phyloP scores from a whole-genome alignment of 306 rosid genomes.

The Leucaena leucocephala region DNA sequence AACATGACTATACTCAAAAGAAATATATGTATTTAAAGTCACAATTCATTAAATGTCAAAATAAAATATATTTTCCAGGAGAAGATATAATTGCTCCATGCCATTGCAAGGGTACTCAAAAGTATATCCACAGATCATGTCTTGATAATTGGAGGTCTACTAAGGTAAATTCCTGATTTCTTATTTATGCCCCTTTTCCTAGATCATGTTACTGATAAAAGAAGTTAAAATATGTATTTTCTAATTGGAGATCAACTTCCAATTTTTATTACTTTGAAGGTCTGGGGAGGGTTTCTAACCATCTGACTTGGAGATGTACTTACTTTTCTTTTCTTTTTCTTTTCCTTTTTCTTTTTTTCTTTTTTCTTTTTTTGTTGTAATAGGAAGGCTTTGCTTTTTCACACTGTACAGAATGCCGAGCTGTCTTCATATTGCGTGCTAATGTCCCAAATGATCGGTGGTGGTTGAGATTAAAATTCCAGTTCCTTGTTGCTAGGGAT shows the following conservation, averaged over 20 bases:
- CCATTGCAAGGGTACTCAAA: conserved; percentile 98
- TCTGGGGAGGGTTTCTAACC: conserved; percentile 4
- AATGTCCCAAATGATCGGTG: conserved; percentile 95
- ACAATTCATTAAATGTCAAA: conserved; percentile 3
- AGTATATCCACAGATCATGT: conserved; percentile 90
- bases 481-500: conserved; percentile 97
- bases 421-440: conserved; percentile 81
- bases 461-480: conserved; percentile 97
- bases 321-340: conserved; percentile 33
- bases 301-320: conserved; percentile 24
- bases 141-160: conserved; percentile 99
- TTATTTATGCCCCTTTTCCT: background rate
- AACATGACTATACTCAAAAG: background rate
- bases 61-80: conserved; percentile 51
- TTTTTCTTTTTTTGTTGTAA: conserved; percentile 31
- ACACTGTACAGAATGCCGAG: conserved; percentile 98
- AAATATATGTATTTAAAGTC: background rate
- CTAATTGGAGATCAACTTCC: conserved; percentile 15
- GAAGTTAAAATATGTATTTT: conserved; percentile 12
- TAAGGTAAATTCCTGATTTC: conserved; percentile 54
- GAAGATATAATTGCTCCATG: conserved; percentile 96
- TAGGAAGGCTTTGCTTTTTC: conserved; percentile 99
- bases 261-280: conserved; percentile 14
- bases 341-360: too few species aligned
- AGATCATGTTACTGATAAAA: conserved; percentile 19